Base-by-base conservation (phyloP, 2,329 filamentous ascomycete species). In the Hortaea werneckii region DNA sequence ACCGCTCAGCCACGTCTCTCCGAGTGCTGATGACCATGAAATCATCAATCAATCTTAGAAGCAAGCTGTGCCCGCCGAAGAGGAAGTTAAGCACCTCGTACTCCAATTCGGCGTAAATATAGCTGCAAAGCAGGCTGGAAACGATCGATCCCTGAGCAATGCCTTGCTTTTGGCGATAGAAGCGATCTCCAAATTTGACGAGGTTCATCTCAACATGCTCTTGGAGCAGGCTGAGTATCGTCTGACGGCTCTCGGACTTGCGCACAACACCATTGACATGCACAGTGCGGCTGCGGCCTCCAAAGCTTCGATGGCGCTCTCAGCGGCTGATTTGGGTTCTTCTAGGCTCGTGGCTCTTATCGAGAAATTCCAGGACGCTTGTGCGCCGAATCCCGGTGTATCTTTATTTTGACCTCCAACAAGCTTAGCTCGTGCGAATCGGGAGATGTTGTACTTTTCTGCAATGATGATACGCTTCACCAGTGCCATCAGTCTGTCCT, bases 71-170 rank as follows among this genome's bases (percentile, higher is more conserved):
- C 5, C 67, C 60, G 0, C 67, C 58, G 11, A 71, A 56, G 2
- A 92, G 66, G 59, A 95, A 96, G 0, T 59, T 61, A 2, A 96
- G 70, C 10, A 82, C 70, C 27, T 80, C 73, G 5, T 67, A 67
- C 64, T 98, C 92, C 1, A 96, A 76, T 51, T 92, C 81, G 5
- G 86, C 89, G 61, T 98, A 98, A 65, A 96, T 95, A 66, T 94
- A 90, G 66, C 88, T 96, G 72, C 92, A 96, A 5, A 98, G 73
- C 37, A 88, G 73, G 38, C 83, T 85, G 0, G 89, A 95, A 5
- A 98, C 63, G 1, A 95, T 77, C 0, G 89, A 95, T 6, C 92
- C 92, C 64, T 98, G 92, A 0, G 92, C 89, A 35, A 98, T 96
- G 10, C 92, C 92, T 20, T 76, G 71, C 63, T 82, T 90, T 63